Evolutionary conservation across 208 protist genomes (phyloP), one percentile per base, ranked within the genome.

Genomic region (Spongospora subterranea): DNA sequence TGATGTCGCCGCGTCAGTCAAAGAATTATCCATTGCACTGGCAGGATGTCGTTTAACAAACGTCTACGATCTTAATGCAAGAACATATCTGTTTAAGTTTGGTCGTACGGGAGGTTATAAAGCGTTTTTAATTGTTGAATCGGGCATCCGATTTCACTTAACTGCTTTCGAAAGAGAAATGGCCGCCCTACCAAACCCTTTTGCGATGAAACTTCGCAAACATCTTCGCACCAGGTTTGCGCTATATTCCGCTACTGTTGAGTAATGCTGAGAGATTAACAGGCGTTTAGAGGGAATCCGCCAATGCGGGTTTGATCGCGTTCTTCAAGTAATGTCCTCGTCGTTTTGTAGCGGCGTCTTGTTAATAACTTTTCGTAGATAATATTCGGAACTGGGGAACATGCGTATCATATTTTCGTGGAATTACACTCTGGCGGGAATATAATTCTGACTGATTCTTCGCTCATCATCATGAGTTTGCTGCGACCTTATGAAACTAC

Each of bases 81-180:
- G 71, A 43, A 82, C 71, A n/a, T 82, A 82, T 82, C 40, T 82
- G 40, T 82, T 82, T 43, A 82, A 82, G 71, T 82, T 82, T 82
- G 71, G 71, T 6, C n/a, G 71, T 35, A 6, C 71, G 35, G 71
- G 71, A 40, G 71, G 71, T 20, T 82, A 82, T 82, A 82, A 82
- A n/a, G 71, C 71, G 71, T 82, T 82, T 43, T n/a, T 82, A 6
- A 82, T 82, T n/a, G 40, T 82, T 82, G 71, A 82, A 43, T 82
- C 71, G 6, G 71, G 71, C 17, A 43, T 82, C n/a, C 71, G 71
- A 6, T 82, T 39, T 82, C 71, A 82, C 35, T n/a, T 82, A 6
- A 82, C 71, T 40, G 71, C 71, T 20, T 82, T 82, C 71, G 71
- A 82, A 43, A 6, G 71, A 35, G 71, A 82, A 43, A 82, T n/a